Percentiles rank a stretch among this genome's conserved stretches.
These are phyloP conservation scores for Xerophyta viscosa DNA, from an alignment of 106 monocot genomes.

Conservation along the genomic window DNA sequence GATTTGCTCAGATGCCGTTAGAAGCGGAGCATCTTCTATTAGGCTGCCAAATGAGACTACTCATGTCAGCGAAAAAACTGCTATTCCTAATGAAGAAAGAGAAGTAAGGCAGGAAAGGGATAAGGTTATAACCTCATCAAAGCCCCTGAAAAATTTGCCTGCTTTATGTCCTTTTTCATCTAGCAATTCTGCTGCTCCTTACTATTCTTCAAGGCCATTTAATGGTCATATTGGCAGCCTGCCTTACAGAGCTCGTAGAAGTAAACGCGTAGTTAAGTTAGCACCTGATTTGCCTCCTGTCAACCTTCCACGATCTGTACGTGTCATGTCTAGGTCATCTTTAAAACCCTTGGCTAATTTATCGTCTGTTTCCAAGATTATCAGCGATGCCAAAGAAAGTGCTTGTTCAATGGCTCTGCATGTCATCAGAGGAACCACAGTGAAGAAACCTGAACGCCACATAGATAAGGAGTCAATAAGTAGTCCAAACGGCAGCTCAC, in stretches of 20 bases:
- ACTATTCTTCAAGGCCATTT: slow-evolving; percentile 15
- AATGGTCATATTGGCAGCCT: slow-evolving; percentile 8
- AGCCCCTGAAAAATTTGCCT: background rate
- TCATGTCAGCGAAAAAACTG: background rate
- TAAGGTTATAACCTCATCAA: slow-evolving; percentile 15
- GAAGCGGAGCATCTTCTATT: slow-evolving; percentile 1
- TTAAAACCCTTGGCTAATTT: slow-evolving; percentile 29
- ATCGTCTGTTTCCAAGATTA: slow-evolving; percentile 11
- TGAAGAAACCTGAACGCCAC: slow-evolving; percentile 9
- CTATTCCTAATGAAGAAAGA: slow-evolving; percentile 11
- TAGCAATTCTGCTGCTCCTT: slow-evolving; percentile 1
- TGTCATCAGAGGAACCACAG: slow-evolving; percentile 9
- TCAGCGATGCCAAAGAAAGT: slow-evolving; percentile 7
- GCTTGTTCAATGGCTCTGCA: slow-evolving; percentile 10
- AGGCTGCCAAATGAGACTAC: slow-evolving; percentile 13
- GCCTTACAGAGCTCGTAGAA: slow-evolving; percentile 23
- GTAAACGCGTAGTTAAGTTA: slow-evolving; percentile 66
- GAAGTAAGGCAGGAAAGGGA: slow-evolving; percentile 12
- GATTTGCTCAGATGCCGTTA: slow-evolving; percentile 10
- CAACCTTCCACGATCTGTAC: slow-evolving; percentile 81
- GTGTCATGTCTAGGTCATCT: slow-evolving; percentile 73
- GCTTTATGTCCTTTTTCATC: slow-evolving; percentile 18
- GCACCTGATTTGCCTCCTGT: slow-evolving; percentile 93
- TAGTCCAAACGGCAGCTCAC: background rate
- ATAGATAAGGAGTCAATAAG: slow-evolving; percentile 12